A percentile compares a stretch with the other conserved stretches of the same genome.
phyloP scores from a whole-genome alignment of 345 rosid genomes.

The Syzygium aqueum region DNA sequence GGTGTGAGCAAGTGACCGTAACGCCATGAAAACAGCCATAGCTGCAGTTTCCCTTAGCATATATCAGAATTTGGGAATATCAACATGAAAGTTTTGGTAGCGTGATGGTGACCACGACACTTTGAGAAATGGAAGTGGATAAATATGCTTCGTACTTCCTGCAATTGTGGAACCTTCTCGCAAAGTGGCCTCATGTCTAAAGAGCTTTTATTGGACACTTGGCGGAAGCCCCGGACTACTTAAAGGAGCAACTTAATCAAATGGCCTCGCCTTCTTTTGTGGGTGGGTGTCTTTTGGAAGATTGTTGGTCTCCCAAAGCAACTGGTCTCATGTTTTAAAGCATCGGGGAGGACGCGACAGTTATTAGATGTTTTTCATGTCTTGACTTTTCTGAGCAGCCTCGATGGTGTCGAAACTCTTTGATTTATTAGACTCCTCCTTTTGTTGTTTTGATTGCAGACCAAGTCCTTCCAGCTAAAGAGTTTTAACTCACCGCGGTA shows the following conservation, averaged over 20 bases:
- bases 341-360: not conserved
- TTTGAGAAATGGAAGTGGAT: not conserved
- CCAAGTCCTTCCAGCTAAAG: not conserved
- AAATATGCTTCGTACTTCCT: no score
- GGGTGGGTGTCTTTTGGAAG: not conserved
- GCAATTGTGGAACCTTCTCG: no score
- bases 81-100: accelerated
- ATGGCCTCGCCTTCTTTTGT: not conserved
- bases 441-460: not conserved
- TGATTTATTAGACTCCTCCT: not conserved
- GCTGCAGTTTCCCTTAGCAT: no score
- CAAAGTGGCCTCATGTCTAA: no score
- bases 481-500: not conserved
- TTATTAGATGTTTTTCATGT: no score
- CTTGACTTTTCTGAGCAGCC: not conserved
- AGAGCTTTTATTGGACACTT: no score
- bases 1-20: not conserved
- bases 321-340: not conserved
- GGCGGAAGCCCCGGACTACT: not conserved
- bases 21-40: not conserved
- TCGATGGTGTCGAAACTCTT: not conserved
- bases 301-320: not conserved
- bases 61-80: not conserved
- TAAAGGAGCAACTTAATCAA: not conserved
- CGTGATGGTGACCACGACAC: not conserved